phyloP scores from a whole-genome alignment of 352 stramenopile genomes.

The Globisporangium acanthophoron region DNA sequence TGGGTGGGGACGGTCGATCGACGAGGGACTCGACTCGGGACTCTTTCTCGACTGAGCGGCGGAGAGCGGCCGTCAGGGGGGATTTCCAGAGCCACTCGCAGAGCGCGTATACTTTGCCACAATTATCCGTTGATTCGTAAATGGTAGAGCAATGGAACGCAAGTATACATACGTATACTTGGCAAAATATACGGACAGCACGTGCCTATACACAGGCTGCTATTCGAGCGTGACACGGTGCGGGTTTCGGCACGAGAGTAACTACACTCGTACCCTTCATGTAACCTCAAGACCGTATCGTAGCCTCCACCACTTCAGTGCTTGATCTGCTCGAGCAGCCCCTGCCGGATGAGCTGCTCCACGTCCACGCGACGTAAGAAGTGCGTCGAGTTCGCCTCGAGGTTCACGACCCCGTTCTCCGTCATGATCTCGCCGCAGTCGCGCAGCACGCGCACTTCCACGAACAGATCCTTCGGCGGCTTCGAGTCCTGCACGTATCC shows the following conservation, averaged over 20 bases:
- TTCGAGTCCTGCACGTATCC: slow-evolving; percentile 51
- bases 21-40: too few relatives aligned
- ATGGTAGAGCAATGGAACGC: not conserved
- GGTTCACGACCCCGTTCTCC: slow-evolving; percentile 83
- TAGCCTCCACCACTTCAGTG: slow-evolving; percentile 17
- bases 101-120: not conserved
- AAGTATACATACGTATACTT: not conserved
- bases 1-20: too few relatives aligned
- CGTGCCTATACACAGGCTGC: not conserved
- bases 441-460: slow-evolving; percentile 86
- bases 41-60: not conserved
- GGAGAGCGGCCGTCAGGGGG: not conserved
- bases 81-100: not conserved
- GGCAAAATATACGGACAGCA: not conserved
- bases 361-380: slow-evolving; percentile 85
- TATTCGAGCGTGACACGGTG: not conserved
- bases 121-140: not conserved
- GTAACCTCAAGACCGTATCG: not conserved
- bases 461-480: slow-evolving; percentile 88
- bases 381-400: slow-evolving; percentile 84
- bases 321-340: slow-evolving; percentile 82
- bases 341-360: slow-evolving; percentile 80
- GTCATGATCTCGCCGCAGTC: slow-evolving; percentile 91
- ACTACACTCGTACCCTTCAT: not conserved
- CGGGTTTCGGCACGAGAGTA: not conserved